These are phyloP conservation scores for Cercospora beticola DNA, from an alignment of 2,329 filamentous ascomycete species.

Conservation along the genomic window DNA sequence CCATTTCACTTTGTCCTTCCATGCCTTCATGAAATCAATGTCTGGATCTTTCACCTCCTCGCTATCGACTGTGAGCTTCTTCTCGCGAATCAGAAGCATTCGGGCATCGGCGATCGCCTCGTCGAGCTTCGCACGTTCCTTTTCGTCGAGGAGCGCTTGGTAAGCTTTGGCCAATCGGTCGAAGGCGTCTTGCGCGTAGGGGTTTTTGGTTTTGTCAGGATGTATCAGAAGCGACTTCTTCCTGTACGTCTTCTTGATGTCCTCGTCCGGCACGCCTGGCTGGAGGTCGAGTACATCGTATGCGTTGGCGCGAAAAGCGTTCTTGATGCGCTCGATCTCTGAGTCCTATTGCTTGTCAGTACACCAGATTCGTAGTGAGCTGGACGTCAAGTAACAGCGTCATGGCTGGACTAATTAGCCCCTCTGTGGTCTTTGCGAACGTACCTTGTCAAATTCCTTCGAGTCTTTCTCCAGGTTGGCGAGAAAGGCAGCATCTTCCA, in stretches of 20 bases:
- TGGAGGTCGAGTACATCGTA: conserved; percentile 96
- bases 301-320: conserved; percentile 78
- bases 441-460: conserved; percentile 86
- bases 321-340: conserved; percentile 91
- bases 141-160: conserved; percentile 88
- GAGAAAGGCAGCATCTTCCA: conserved; percentile 68
- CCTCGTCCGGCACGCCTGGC: conserved; percentile 89
- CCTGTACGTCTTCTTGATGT: conserved; percentile 93
- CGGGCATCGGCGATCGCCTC: conserved; percentile 95
- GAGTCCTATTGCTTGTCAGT: conserved; percentile 63
- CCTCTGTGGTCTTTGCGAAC: conserved; percentile 11
- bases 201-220: conserved; percentile 94
- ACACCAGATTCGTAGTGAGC: not conserved
- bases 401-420: not conserved
- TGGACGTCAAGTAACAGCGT: not conserved
- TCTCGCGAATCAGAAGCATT: conserved; percentile 89
- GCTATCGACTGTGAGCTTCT: conserved; percentile 87
- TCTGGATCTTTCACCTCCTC: conserved; percentile 73
- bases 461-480: conserved; percentile 79
- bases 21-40: conserved; percentile 76
- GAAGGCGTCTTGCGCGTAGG: conserved; percentile 88
- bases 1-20: conserved; percentile 84
- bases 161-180: conserved; percentile 96
- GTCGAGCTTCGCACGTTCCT: conserved; percentile 80
- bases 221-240: conserved; percentile 99